phyloP scores from a whole-genome alignment of 768 basidiomycete genomes.

The Aureoboletus auriporus region DNA sequence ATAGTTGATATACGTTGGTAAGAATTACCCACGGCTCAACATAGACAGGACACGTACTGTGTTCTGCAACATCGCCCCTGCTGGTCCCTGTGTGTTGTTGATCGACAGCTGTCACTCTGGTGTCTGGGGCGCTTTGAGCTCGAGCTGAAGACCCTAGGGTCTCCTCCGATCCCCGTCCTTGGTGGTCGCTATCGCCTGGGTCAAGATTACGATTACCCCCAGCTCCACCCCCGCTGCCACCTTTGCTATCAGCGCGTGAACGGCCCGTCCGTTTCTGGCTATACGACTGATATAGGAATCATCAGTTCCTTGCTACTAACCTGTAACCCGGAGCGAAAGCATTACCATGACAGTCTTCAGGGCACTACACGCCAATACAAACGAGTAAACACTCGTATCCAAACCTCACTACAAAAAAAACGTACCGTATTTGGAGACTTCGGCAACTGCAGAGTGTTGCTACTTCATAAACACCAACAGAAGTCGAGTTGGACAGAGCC shows the following conservation, averaged over 20 bases:
- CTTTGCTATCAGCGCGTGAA: constrained; percentile 46
- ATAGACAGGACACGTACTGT: constrained; percentile 26
- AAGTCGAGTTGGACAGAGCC: constrained; percentile 75
- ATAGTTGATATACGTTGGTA: not conserved
- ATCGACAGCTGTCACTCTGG: constrained; percentile 34
- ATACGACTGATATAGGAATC: constrained; percentile 51
- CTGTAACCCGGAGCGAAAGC: constrained; percentile 1
- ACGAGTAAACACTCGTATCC: constrained; percentile 7
- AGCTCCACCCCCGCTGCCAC: constrained; percentile 30
- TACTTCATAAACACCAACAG: constrained; percentile 92
- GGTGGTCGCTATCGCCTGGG: constrained; percentile 35
- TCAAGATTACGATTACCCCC: constrained; percentile 34
- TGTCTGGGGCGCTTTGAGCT: constrained; percentile 71
- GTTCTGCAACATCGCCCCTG: constrained; percentile 18
- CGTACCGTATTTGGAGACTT: constrained; percentile 83
- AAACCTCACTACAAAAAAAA: constrained; percentile 19
- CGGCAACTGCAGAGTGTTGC: constrained; percentile 88
- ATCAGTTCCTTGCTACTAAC: constrained; percentile 10
- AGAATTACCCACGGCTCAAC: constrained; percentile 24
- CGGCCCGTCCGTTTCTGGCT: constrained; percentile 68
- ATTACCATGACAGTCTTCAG: constrained; percentile 81
- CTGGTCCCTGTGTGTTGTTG: constrained; percentile 21
- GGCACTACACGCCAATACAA: constrained; percentile 41
- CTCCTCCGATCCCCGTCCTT: constrained; percentile 32
- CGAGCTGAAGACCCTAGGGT: constrained; percentile 31